A percentile compares a stretch with the other conserved stretches of the same genome.
These are phyloP conservation scores for Fusarium nurragi DNA, from an alignment of 2,329 filamentous ascomycete genomes.

Conservation along the genomic window DNA sequence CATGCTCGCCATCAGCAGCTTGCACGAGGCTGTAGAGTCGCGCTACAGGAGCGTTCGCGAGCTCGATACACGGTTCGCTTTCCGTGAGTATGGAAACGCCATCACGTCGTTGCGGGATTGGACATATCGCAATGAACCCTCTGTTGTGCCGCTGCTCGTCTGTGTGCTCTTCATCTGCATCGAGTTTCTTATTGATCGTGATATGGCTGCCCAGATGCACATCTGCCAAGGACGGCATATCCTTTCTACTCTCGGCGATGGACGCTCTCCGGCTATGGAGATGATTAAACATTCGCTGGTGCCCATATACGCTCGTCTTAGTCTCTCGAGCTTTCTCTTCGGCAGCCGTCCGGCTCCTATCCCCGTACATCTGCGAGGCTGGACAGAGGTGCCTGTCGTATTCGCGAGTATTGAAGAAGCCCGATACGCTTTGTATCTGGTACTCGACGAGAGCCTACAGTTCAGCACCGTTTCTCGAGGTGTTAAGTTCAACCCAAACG, in stretches of 20 bases:
- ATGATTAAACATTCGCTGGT: constrained; percentile 54
- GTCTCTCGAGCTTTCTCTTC: constrained; percentile 54
- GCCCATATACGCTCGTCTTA: constrained; percentile 56
- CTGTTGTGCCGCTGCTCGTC: constrained; percentile 52
- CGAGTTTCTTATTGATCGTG: constrained; percentile 63
- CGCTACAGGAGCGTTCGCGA: constrained; percentile 25
- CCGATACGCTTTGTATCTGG: constrained; percentile 48
- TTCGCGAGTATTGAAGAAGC: constrained; percentile 50
- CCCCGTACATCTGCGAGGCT: constrained; percentile 48
- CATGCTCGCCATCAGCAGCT: constrained; percentile 59
- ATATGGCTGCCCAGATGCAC: constrained; percentile 56
- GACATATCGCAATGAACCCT: constrained; percentile 43
- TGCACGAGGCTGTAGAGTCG: constrained; percentile 53
- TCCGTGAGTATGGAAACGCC: constrained; percentile 58
- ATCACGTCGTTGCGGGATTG: constrained; percentile 55
- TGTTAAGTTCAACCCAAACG: constrained; percentile 41
- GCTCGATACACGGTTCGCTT: constrained; percentile 40
- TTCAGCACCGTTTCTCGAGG: constrained; percentile 47
- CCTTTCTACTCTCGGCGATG: constrained; percentile 48
- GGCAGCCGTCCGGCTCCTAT: constrained; percentile 51
- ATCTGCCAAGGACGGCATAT: constrained; percentile 56
- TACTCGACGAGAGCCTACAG: constrained; percentile 53
- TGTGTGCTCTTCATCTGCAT: constrained; percentile 64
- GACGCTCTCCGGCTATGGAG: constrained; percentile 46
- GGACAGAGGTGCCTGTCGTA: constrained; percentile 45